A percentile compares a stretch with the other conserved stretches of the same genome.
These are phyloP conservation scores for Marchantia polymorpha DNA, from an alignment of 225 moss, liverwort and hornwort species.

Conservation along the genomic window DNA sequence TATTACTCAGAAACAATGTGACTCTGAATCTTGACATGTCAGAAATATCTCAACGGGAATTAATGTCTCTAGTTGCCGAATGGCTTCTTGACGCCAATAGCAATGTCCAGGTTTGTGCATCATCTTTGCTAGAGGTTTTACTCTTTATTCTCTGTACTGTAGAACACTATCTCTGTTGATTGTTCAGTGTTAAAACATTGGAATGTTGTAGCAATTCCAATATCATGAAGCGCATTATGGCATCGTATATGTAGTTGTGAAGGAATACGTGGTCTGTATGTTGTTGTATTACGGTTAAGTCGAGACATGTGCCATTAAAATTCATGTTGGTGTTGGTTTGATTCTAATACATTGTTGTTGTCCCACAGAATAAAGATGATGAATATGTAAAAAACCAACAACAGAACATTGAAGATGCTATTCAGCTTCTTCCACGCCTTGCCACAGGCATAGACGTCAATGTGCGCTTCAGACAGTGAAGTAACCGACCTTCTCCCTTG, in stretches of 20 bases:
- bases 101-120: constrained; percentile 59
- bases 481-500: constrained; percentile 26
- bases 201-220: no score
- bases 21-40: constrained; percentile 64
- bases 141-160: no score
- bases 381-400: constrained; percentile 91
- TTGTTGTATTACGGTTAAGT: neutral
- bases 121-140: no score
- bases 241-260: no score
- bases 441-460: constrained; percentile 99
- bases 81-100: constrained; percentile 91
- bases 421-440: constrained; percentile 84
- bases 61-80: constrained; percentile 78
- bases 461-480: constrained; percentile 95
- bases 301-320: neutral
- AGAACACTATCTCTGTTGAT: no score
- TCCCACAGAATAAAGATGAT: constrained; percentile 70
- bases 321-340: neutral
- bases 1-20: constrained; percentile 81
- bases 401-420: constrained; percentile 90
- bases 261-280: neutral
- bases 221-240: no score
- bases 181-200: neutral
- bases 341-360: neutral
- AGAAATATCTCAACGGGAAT: constrained; percentile 81